phyloP scores from a whole-genome alignment of 805 yeast genomes.

The Saturnispora galanensis region DNA sequence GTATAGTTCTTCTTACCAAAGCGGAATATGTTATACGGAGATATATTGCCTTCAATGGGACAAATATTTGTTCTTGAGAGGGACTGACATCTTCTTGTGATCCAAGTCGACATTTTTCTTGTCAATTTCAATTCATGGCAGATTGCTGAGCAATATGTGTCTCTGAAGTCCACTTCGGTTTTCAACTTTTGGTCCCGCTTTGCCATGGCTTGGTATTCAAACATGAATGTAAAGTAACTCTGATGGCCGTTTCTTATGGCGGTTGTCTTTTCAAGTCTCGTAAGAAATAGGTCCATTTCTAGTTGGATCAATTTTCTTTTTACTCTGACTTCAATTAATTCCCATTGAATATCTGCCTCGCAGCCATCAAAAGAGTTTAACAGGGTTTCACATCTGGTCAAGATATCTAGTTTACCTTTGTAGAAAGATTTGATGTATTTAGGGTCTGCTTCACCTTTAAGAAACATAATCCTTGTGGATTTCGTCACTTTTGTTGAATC shows the following conservation, averaged over 20 bases:
- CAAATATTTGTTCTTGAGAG: constrained; percentile 1
- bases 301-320: background rate
- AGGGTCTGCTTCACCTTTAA: too few species aligned
- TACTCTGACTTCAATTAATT: background rate
- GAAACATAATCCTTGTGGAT: too few species aligned
- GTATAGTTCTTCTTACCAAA: constrained; percentile 4
- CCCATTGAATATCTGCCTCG: constrained; percentile 1
- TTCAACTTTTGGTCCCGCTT: background rate
- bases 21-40: background rate
- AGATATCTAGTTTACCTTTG: background rate
- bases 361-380: background rate
- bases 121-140: background rate
- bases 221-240: constrained; percentile 2
- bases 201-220: constrained; percentile 4
- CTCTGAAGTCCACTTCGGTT: background rate
- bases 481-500: too few species aligned
- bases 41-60: background rate
- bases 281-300: constrained; percentile 1
- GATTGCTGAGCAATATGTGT: background rate
- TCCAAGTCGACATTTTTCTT: background rate
- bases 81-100: constrained; percentile 1
- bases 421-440: background rate
- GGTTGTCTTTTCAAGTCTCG: background rate
- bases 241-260: background rate
- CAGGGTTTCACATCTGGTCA: background rate